Conservation (phyloP, 257 asterid species). For the Knoxia roxburghii region DNA sequence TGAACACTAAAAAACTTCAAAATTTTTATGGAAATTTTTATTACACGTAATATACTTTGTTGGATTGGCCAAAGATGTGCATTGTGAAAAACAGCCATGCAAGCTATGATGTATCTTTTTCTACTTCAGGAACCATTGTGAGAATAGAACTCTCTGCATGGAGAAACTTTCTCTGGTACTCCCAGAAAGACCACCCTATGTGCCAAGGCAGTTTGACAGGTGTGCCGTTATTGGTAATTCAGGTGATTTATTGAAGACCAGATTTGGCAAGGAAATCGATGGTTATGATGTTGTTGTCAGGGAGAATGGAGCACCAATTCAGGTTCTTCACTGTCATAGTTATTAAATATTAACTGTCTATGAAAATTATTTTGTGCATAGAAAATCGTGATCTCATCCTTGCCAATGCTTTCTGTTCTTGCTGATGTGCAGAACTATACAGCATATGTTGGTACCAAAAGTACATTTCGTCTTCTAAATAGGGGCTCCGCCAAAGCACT, state of each 20-base stretch:
- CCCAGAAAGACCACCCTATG: constrained; percentile 74
- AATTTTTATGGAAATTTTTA: constrained; percentile 1
- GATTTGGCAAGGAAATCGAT: constrained; percentile 88
- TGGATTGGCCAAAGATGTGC: background rate
- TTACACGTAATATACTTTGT: background rate
- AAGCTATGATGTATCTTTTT: constrained; percentile 8
- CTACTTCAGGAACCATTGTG: constrained; percentile 62
- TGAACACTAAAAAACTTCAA: background rate
- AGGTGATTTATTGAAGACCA: constrained; percentile 86
- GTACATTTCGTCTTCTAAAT: constrained; percentile 96
- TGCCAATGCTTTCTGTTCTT: constrained; percentile 18
- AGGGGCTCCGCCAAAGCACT: constrained; percentile 99
- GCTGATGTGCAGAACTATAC: constrained; percentile 60
- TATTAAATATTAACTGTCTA: background rate
- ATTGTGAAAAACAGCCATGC: constrained; percentile 1
- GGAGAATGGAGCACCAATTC: constrained; percentile 97
- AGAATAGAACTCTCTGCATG: constrained; percentile 77
- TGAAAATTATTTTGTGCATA: constrained; percentile 2
- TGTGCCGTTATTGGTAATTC: constrained; percentile 99
- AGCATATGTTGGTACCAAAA: constrained; percentile 81
- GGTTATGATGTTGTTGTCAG: constrained; percentile 73
- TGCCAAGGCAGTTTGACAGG: constrained; percentile 69
- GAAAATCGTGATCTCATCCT: constrained; percentile 4
- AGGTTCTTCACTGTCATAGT: constrained; percentile 38
- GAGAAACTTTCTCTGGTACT: constrained; percentile 91